Base-by-base conservation (phyloP, 805 yeast species). In the Ogataea nonfermentans region DNA sequence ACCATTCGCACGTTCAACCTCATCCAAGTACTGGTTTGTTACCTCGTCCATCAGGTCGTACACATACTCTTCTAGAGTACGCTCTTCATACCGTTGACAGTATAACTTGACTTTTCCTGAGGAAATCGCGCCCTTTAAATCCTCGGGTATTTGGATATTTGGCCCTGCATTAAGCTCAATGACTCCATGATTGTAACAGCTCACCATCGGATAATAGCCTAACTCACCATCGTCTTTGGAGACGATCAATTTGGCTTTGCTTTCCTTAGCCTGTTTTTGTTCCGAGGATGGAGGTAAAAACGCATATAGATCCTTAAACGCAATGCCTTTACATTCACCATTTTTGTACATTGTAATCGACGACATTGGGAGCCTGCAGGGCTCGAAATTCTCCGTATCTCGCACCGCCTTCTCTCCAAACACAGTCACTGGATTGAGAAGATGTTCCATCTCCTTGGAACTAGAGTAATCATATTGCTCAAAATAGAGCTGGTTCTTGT, bases 121-220 rank as follows among this genome's bases (percentile, higher is more conserved):
- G 2, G 41, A 57, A 0, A 57, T 14, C 0, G 50, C 47, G 6
- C 48, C 55, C 17, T 58, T 56, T 7, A 69, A 23, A 10, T 62
- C 66, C 0, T 52, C 55, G 1, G 81, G 76, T 10, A 65, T 61
- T 44, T 69, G 67, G 50, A 89, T 74, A 9, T 78, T 68, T 0
- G 87, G 83, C 0, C 89, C 84, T 2, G 87, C 70, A 47, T 84
- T 79, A 41, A 91, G 59, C 43, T 74, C 67, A 4, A 86, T 95
- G 8, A 74, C 66, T 0, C 98, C 98, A 2, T 83, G 83, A 48
- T 78, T 78, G 57, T 78, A 93, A 17, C 84, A 84, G 39, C 95
- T 84, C 24, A 87, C 71, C 67, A 89, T 86, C 1, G 99, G 98
- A 62, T 81, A 93, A 58, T 93, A 93, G 0, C 98, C 99, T 39